Conservation (phyloP, 2,329 filamentous ascomycete species). For the Byssoonygena ceratinophila region DNA sequence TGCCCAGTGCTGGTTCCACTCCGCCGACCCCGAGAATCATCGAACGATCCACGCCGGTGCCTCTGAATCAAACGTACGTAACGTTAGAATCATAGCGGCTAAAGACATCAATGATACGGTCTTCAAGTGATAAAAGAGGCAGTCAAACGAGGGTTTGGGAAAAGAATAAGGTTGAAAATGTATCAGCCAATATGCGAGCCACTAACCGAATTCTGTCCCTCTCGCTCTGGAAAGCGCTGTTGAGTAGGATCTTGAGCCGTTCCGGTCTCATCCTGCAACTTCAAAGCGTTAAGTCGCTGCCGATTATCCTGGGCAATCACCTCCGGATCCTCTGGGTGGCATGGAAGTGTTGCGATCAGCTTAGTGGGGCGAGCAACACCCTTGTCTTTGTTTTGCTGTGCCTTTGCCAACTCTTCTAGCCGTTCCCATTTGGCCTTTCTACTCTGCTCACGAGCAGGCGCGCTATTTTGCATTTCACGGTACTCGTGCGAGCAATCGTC, state of each 20-base stretch:
- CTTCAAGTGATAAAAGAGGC: slow-evolving; percentile 33
- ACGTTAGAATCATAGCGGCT: slow-evolving; percentile 41
- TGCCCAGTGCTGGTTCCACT: slow-evolving; percentile 32
- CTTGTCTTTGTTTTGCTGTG: slow-evolving; percentile 44
- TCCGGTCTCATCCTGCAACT: slow-evolving; percentile 64
- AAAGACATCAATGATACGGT: slow-evolving; percentile 23
- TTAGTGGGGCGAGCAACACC: slow-evolving; percentile 19
- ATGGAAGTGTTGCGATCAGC: slow-evolving; percentile 31
- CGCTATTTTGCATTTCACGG: slow-evolving; percentile 88
- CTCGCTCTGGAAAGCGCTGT: slow-evolving; percentile 33
- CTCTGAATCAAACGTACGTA: slow-evolving; percentile 38
- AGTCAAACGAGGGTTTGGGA: slow-evolving; percentile 17
- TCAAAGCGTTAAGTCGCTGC: slow-evolving; percentile 77
- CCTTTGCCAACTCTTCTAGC: slow-evolving; percentile 67
- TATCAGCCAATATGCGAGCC: slow-evolving; percentile 23
- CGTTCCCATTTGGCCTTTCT: slow-evolving; percentile 84
- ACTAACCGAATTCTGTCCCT: slow-evolving; percentile 39
- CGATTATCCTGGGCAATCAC: slow-evolving; percentile 70
- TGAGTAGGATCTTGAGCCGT: slow-evolving; percentile 38
- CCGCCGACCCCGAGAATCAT: slow-evolving; percentile 32
- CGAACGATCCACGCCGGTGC: slow-evolving; percentile 36
- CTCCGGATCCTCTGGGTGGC: slow-evolving; percentile 47
- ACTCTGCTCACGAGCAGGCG: slow-evolving; percentile 68
- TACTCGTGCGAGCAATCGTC: slow-evolving; percentile 98
- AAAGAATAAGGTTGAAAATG: slow-evolving; percentile 17